Base-by-base conservation (phyloP, 148 eudicot genomes). In the Euryodendron excelsum region DNA sequence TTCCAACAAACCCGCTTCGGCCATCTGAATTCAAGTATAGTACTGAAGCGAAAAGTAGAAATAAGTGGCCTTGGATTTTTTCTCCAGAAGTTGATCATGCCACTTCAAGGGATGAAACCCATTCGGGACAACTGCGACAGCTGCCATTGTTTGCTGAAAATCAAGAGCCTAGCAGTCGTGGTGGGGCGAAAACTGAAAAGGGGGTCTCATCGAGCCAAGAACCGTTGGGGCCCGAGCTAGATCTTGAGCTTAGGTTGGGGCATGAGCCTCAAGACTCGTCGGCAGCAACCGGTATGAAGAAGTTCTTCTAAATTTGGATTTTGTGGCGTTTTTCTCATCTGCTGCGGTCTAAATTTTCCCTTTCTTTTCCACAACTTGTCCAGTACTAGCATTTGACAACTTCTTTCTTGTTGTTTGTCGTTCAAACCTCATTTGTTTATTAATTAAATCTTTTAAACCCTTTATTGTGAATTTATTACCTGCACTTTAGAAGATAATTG, bases 161-260 rank as follows among this genome's bases (percentile, higher is more conserved):
- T n/a, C n/a, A n/a, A n/a, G n/a, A n/a, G n/a, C n/a, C n/a, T n/a
- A n/a, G n/a, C n/a, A n/a, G n/a, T 56, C 60, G 28, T 56, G 5
- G 28, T 3, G 12, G 6, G 2, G 18, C 5, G 36, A 37, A 28
- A 0, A 44, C 33, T 8, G 21, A 28, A 23, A 17, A 23, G 44
- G 47, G 65, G 21, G 34, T 23, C 36, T 28, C 36, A 8, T 17
- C 23, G 11, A 34, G 77, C 33, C 33, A 23, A 45, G 68, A 62
- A 41, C 18, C 8, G 25, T 30, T n/a, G 33, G 68, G n/a, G 28
- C n/a, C 23, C 8, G 69, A 50, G 59, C 44, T 80, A 62, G 83
- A 80, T 62, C 83, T 80, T 58, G 79, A 80, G 83, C 83, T 80
- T 68, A 75, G 83, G 74, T 66, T 80, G 63, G 83, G 83, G 20